phyloP scores from a whole-genome alignment of 176 grass and related monocot genomes.

The Ananas comosus region DNA sequence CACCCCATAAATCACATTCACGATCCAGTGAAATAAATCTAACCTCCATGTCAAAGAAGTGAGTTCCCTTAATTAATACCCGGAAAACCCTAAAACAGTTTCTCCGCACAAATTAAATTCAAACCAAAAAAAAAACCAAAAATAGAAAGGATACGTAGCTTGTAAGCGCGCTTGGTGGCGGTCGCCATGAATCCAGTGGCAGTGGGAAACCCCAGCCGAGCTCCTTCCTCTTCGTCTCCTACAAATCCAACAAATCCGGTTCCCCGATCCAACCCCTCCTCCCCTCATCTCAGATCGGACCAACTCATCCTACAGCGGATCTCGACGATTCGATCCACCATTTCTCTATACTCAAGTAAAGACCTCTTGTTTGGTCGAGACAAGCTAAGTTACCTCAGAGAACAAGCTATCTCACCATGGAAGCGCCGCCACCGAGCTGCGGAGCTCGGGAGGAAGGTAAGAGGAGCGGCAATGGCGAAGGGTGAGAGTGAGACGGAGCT shows the following conservation, averaged over 20 bases:
- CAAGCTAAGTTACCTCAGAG: not conserved
- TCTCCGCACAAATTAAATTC: slow-evolving; percentile 3
- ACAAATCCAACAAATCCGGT: slow-evolving; percentile 14
- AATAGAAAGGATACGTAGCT: slow-evolving; percentile 84
- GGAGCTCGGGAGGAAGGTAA: not conserved
- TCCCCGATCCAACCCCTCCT: slow-evolving; percentile 1
- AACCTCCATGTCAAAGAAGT: no score
- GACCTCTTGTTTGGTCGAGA: no score
- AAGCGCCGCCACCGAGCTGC: slow-evolving; percentile 13
- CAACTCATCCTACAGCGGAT: slow-evolving; percentile 39
- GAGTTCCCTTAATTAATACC: not conserved
- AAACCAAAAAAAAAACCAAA: slow-evolving; percentile 7
- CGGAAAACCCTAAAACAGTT: not conserved
- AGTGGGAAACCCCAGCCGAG: no score
- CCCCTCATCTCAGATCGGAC: slow-evolving; percentile 72
- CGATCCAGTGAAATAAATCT: not conserved
- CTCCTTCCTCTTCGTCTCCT: slow-evolving; percentile 13
- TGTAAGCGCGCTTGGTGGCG: slow-evolving; percentile 98
- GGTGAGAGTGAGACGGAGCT: slow-evolving; percentile 5
- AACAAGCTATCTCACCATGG: not conserved
- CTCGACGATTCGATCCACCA: slow-evolving; percentile 22
- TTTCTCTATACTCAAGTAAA: not conserved
- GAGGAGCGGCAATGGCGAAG: slow-evolving; percentile 6
- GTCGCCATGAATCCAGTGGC: slow-evolving; percentile 48
- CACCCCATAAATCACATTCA: not conserved